Percentiles rank a stretch among this genome's conserved stretches.
These are phyloP conservation scores for Linnemannia elongata DNA, from an alignment of 192 early-diverging fungal species.

Conservation along the genomic window DNA sequence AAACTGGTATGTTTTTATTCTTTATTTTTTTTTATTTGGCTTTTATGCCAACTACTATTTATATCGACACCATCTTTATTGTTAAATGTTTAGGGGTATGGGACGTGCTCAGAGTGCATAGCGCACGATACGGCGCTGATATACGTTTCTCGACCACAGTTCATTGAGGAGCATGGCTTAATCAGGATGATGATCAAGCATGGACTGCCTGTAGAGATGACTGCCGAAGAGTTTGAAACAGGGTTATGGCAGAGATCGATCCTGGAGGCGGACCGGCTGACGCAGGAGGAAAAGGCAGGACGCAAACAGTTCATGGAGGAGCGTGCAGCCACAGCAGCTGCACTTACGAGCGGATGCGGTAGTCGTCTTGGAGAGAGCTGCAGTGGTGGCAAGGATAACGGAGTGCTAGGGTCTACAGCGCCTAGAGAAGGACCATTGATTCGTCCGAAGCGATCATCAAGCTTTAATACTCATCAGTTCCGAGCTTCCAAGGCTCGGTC, in stretches of 20 bases:
- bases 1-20: slow-evolving; percentile 60
- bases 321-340: slow-evolving; percentile 7
- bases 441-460: not conserved
- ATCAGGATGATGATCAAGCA: slow-evolving; percentile 68
- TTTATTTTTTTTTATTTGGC: not conserved
- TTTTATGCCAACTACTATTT: not conserved
- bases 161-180: slow-evolving; percentile 71
- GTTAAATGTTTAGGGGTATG: slow-evolving; percentile 61
- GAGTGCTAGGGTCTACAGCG: not conserved
- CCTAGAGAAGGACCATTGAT: not conserved
- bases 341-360: not conserved
- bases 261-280: slow-evolving; percentile 49
- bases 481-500: slow-evolving; percentile 22
- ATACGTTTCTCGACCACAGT: slow-evolving; percentile 72
- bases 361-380: too few species aligned
- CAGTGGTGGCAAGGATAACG: not conserved
- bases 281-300: slow-evolving; percentile 39
- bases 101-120: slow-evolving; percentile 74
- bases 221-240: slow-evolving; percentile 67
- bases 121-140: slow-evolving; percentile 69
- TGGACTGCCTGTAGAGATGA: slow-evolving; percentile 67
- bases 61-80: not conserved
- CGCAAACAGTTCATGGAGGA: slow-evolving; percentile 9
- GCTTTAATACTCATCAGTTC: not conserved
- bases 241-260: slow-evolving; percentile 68